These are phyloP conservation scores for Cucurbita maxima DNA, from an alignment of 306 rosid genomes.

Conservation along the genomic window DNA sequence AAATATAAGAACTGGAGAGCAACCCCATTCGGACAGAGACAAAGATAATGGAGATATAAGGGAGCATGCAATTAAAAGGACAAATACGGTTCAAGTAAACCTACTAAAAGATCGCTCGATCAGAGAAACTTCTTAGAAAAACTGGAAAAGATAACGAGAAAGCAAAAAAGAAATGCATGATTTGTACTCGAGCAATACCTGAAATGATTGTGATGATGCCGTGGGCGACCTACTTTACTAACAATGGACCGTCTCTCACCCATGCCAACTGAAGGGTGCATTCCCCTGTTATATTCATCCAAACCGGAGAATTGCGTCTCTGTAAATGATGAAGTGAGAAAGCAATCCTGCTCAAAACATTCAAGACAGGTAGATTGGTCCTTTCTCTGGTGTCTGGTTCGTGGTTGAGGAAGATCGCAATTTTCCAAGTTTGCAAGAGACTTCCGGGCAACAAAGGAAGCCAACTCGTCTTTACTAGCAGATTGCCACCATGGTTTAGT, in stretches of 20 bases:
- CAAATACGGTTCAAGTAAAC: not conserved
- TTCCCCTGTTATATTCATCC: slow-evolving; percentile 24
- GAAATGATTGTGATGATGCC: not conserved
- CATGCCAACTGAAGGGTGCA: slow-evolving; percentile 18
- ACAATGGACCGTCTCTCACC: slow-evolving; percentile 6
- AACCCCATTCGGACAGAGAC: not conserved
- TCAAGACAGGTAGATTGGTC: slow-evolving; percentile 12
- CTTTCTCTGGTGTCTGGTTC: slow-evolving; percentile 22
- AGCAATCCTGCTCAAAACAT: slow-evolving; percentile 22
- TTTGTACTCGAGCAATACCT: not conserved
- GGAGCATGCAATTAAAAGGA: not conserved
- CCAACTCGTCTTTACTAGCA: slow-evolving; percentile 65
- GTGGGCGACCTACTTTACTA: not conserved
- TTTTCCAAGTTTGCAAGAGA: slow-evolving; percentile 59
- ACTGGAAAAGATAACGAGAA: not conserved
- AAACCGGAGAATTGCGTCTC: slow-evolving; percentile 20
- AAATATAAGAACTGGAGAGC: not conserved
- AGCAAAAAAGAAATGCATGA: not conserved
- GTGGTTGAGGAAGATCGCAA: slow-evolving; percentile 85
- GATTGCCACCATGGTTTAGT: slow-evolving; percentile 70
- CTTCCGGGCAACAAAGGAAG: slow-evolving; percentile 66
- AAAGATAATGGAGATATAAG: not conserved
- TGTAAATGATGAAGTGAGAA: slow-evolving; percentile 19
- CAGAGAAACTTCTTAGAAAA: not conserved
- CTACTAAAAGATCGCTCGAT: not conserved